Percentiles rank a stretch among this genome's conserved stretches.
phyloP scores from a whole-genome alignment of 257 asterid genomes.

The Hygrophila difformis region DNA sequence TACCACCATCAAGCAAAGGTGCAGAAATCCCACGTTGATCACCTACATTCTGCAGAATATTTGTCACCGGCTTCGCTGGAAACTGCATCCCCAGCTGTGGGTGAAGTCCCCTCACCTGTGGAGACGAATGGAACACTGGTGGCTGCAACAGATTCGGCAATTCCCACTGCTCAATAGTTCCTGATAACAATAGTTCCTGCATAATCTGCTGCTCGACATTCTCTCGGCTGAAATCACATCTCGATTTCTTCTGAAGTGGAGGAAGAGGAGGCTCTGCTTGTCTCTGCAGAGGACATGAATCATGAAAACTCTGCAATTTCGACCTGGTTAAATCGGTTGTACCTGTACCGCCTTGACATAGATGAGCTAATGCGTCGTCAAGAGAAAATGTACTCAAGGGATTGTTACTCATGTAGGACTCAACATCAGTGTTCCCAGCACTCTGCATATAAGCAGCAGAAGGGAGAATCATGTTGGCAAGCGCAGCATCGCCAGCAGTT shows the following conservation, averaged over 20 bases:
- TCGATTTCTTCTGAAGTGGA: slow-evolving; percentile 26
- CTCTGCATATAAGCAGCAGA: slow-evolving; percentile 18
- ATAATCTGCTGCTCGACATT: slow-evolving; percentile 18
- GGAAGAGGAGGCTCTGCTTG: slow-evolving; percentile 16
- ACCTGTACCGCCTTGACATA: slow-evolving; percentile 15
- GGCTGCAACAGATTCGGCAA: slow-evolving; percentile 21
- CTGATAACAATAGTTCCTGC: slow-evolving; percentile 23
- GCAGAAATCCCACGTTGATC: slow-evolving; percentile 17
- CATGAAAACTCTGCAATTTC: slow-evolving; percentile 11
- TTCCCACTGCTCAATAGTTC: slow-evolving; percentile 15
- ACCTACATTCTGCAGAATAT: slow-evolving; percentile 21
- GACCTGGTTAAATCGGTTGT: slow-evolving; percentile 14
- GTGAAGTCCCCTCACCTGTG: slow-evolving; percentile 15
- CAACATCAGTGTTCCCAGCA: slow-evolving; percentile 17
- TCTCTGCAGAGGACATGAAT: slow-evolving; percentile 12
- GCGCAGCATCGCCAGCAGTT: slow-evolving; percentile 11
- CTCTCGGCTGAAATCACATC: slow-evolving; percentile 23
- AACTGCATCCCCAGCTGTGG: slow-evolving; percentile 16
- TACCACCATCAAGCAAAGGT: slow-evolving; percentile 29
- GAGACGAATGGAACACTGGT: slow-evolving; percentile 21
- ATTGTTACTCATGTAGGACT: slow-evolving; percentile 21
- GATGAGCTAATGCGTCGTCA: slow-evolving; percentile 12
- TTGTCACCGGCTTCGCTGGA: slow-evolving; percentile 14
- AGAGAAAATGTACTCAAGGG: slow-evolving; percentile 10
- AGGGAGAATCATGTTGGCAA: slow-evolving; percentile 10